phyloP scores from a whole-genome alignment of 1,139 yeast genomes.

The Yamadazyma siamensis region DNA sequence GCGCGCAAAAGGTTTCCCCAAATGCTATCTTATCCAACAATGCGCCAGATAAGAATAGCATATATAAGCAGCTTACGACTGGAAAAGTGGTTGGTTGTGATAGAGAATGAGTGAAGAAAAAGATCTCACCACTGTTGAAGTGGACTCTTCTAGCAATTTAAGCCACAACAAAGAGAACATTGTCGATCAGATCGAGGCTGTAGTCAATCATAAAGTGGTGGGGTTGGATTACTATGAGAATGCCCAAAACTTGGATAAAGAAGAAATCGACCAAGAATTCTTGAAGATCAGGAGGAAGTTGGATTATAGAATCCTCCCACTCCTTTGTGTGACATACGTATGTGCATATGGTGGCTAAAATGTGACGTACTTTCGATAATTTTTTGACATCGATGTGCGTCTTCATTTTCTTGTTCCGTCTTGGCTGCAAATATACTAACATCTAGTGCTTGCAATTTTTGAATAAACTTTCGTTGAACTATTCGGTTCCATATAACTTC shows the following conservation, averaged over 20 bases:
- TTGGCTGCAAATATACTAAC: background rate
- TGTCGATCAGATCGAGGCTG: slow-evolving; percentile 7
- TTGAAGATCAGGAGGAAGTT: slow-evolving; percentile 31
- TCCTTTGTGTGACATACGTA: slow-evolving; percentile 36
- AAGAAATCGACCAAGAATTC: slow-evolving; percentile 21
- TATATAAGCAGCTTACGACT: no score
- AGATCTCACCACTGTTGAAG: no score
- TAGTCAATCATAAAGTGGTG: slow-evolving; percentile 10
- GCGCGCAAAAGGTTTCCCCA: no score
- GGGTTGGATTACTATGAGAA: slow-evolving; percentile 30
- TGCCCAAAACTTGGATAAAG: slow-evolving; percentile 24
- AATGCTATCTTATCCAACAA: no score
- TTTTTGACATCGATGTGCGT: no score
- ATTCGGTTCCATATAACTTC: slow-evolving; percentile 22
- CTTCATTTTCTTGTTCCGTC: no score
- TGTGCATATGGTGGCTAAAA: no score
- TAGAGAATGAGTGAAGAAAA: no score
- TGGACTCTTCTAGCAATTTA: background rate
- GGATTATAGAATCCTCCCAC: slow-evolving; percentile 40
- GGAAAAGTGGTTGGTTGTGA: no score
- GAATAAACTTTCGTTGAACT: slow-evolving; percentile 47
- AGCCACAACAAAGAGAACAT: slow-evolving; percentile 1
- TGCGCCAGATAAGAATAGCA: no score
- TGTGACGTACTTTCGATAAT: no score
- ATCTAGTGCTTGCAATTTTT: slow-evolving; percentile 43